Conservation (phyloP, 2,329 filamentous ascomycete genomes). For the Aspergillus sp. region DNA sequence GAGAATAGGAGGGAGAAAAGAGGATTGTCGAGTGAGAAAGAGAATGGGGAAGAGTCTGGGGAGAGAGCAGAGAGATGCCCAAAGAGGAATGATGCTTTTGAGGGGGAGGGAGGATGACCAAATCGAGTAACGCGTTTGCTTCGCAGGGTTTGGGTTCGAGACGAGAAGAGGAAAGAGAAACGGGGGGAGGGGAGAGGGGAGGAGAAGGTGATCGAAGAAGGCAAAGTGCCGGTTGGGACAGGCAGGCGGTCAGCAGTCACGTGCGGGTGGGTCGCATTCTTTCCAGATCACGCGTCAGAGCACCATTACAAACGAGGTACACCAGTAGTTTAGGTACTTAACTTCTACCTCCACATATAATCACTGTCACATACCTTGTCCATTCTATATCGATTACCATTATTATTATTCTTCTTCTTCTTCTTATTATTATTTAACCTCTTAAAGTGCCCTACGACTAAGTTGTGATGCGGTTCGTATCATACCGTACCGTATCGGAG, state of each 20-base stretch:
- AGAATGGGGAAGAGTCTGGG: slow-evolving; percentile 17
- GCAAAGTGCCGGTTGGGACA: slow-evolving; percentile 29
- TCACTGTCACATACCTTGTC: too few species aligned
- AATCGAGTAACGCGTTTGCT: slow-evolving; percentile 49
- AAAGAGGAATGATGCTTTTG: slow-evolving; percentile 46
- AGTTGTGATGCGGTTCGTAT: not conserved
- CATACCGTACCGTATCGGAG: not conserved
- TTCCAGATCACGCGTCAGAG: too few species aligned
- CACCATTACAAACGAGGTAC: too few species aligned
- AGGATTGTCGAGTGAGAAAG: slow-evolving; percentile 5
- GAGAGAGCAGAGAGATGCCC: slow-evolving; percentile 28
- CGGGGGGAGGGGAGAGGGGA: slow-evolving; percentile 28
- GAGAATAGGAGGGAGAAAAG: slow-evolving; percentile 10
- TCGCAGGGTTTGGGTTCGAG: slow-evolving; percentile 42
- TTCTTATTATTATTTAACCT: too few species aligned
- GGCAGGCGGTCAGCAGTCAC: slow-evolving; percentile 28
- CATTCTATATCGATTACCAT: too few species aligned
- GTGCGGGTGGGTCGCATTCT: slow-evolving; percentile 14
- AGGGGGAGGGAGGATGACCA: slow-evolving; percentile 39
- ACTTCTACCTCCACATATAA: too few species aligned
- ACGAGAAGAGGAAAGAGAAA: slow-evolving; percentile 28
- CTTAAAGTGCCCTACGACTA: too few species aligned
- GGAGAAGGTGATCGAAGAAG: slow-evolving; percentile 31
- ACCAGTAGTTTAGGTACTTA: too few species aligned
- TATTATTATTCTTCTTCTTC: too few species aligned